Conservation (phyloP, 345 rosid species). For the Populus alba region DNA sequence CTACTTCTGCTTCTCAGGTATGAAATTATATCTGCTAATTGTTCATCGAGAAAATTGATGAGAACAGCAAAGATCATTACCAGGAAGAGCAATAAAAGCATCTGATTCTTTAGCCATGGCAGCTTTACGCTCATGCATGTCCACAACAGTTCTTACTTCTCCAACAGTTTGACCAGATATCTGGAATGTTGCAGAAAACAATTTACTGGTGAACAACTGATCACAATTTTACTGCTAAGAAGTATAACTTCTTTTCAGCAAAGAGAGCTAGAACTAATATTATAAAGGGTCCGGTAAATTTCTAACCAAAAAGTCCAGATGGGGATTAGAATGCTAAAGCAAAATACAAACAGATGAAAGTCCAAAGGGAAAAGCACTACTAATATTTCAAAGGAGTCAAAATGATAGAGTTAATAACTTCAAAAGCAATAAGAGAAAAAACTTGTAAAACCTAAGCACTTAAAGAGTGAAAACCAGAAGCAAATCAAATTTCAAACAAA, state of each 20-base stretch:
- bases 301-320: neutral
- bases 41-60: constrained; percentile 2
- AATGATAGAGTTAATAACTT: neutral
- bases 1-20: neutral
- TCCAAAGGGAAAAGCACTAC: neutral
- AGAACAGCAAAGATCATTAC: constrained; percentile 34
- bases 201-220: constrained; percentile 14
- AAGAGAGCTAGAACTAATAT: neutral
- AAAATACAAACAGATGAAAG: neutral
- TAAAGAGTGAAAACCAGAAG: neutral
- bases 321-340: neutral
- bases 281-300: neutral
- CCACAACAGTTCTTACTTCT: constrained; percentile 73
- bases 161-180: constrained; percentile 90
- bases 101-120: constrained; percentile 96
- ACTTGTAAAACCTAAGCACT: neutral
- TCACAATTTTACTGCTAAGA: neutral
- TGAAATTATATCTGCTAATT: neutral
- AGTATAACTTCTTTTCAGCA: neutral
- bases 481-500: neutral
- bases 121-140: constrained; percentile 98
- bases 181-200: constrained; percentile 31
- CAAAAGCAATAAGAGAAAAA: neutral
- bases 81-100: constrained; percentile 95
- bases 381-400: too few species aligned